Percentiles rank a stretch among this genome's conserved stretches.
These are phyloP conservation scores for Eucalyptus curtisii DNA, from an alignment of 345 rosid genomes.

Conservation along the genomic window DNA sequence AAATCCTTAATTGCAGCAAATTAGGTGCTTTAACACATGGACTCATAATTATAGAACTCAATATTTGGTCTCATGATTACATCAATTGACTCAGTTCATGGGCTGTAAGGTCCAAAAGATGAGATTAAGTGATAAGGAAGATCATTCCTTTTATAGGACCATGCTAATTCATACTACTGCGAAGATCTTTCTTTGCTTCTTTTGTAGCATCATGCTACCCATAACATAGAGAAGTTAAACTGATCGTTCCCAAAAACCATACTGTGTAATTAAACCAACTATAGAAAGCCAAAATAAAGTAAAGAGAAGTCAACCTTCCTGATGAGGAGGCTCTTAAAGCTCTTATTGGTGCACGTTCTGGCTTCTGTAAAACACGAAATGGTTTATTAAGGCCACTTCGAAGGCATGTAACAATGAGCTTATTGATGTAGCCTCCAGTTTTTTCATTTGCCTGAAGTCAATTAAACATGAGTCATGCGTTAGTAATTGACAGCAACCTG, in stretches of 20 bases:
- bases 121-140: neutral
- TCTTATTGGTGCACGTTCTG: conserved; percentile 93
- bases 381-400: conserved; percentile 91
- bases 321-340: conserved; percentile 94
- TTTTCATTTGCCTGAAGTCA: conserved; percentile 74
- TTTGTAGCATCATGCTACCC: neutral
- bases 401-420: conserved; percentile 81
- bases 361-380: conserved; percentile 89
- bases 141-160: neutral
- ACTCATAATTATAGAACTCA: neutral
- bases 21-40: neutral
- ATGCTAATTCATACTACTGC: neutral
- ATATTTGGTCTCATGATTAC: neutral
- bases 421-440: conserved; percentile 85
- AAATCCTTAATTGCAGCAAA: neutral
- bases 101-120: neutral
- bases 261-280: neutral
- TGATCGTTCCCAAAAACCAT: neutral
- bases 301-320: conserved; percentile 55
- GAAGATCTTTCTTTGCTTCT: neutral
- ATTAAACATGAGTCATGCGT: neutral
- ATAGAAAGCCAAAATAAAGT: neutral
- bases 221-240: neutral
- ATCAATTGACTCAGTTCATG: neutral
- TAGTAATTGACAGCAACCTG: neutral